phyloP scores from a whole-genome alignment of 805 yeast species.

The Barnettozyma sp. region DNA sequence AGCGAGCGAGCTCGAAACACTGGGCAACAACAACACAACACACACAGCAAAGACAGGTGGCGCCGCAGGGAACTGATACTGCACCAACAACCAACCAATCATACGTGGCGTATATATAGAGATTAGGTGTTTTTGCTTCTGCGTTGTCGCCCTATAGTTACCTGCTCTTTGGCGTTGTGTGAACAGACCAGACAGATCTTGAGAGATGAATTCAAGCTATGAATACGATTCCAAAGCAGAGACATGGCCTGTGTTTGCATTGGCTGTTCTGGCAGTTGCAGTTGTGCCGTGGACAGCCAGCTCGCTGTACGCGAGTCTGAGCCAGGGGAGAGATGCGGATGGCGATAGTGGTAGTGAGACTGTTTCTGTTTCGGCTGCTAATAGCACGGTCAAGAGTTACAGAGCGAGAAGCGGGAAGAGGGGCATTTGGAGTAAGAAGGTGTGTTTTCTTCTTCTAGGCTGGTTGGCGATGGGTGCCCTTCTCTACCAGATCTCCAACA shows the following conservation, averaged over 20 bases:
- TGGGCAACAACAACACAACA: no score
- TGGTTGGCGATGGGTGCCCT: slow-evolving; percentile 32
- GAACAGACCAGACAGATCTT: background rate
- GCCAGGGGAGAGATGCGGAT: slow-evolving; percentile 7
- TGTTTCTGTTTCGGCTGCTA: slow-evolving; percentile 1
- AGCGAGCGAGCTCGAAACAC: no score
- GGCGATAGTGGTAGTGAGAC: no score
- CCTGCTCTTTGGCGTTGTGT: no score
- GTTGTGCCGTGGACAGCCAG: slow-evolving; percentile 20
- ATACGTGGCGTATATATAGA: no score
- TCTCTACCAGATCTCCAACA: slow-evolving; percentile 27
- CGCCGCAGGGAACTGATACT: no score
- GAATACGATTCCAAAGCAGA: slow-evolving; percentile 23
- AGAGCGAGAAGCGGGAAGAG: slow-evolving; percentile 9
- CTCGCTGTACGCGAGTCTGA: slow-evolving; percentile 5
- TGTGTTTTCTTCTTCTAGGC: slow-evolving; percentile 18
- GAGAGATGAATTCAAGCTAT: slow-evolving; percentile 23
- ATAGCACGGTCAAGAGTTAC: slow-evolving; percentile 10
- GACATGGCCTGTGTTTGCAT: slow-evolving; percentile 26
- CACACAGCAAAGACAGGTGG: no score
- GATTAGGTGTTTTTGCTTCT: no score
- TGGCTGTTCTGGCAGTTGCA: slow-evolving; percentile 21
- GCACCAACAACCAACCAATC: no score
- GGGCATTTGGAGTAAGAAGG: slow-evolving; percentile 12
- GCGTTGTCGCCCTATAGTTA: no score